Evolutionary conservation across 164 flowering plant genomes (phyloP).

Genomic region (Macadamia integrifolia): DNA sequence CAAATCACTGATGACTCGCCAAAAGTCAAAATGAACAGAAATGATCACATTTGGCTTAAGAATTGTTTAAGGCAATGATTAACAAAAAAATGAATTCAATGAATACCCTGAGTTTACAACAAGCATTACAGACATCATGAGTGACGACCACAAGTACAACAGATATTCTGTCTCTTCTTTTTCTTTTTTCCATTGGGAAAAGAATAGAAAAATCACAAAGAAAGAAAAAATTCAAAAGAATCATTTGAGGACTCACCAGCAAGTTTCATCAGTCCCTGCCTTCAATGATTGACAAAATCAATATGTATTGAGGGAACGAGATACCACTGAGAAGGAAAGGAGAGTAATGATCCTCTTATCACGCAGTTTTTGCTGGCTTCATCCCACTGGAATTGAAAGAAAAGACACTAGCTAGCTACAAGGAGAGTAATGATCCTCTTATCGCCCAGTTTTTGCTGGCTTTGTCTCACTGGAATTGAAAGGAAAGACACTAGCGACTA

Average conservation of each 20-base stretch:
- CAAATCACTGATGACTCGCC: too few species aligned
- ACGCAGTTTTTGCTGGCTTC: conserved; percentile 93
- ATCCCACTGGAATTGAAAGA: conserved; percentile 63
- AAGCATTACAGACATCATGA: conserved; percentile 30
- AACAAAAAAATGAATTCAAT: conserved; percentile 67
- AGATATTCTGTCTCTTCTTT: conserved; percentile 14
- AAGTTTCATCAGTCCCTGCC: conserved; percentile 24
- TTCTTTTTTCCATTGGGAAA: neutral
- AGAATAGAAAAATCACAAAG: neutral
- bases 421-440: conserved; percentile 11
- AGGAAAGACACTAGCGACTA: conserved; percentile 85
- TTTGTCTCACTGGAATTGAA: conserved; percentile 93
- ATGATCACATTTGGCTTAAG: conserved; percentile 2
- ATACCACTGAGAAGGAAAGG: conserved; percentile 7
- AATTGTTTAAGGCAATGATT: conserved; percentile 10
- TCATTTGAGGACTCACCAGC: conserved; percentile 36
- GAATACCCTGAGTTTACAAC: conserved; percentile 42
- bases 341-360: conserved; percentile 23
- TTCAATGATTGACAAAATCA: conserved; percentile 20
- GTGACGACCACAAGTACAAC: conserved; percentile 14
- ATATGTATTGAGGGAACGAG: conserved; percentile 10
- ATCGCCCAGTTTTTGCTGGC: conserved; percentile 87
- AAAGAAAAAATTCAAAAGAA: conserved; percentile 7
- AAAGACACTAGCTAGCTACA: too few species aligned
- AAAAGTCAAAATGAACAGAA: neutral